These are phyloP conservation scores for Pleurotus tuoliensis DNA, from an alignment of 768 basidiomycete species.

Conservation along the genomic window DNA sequence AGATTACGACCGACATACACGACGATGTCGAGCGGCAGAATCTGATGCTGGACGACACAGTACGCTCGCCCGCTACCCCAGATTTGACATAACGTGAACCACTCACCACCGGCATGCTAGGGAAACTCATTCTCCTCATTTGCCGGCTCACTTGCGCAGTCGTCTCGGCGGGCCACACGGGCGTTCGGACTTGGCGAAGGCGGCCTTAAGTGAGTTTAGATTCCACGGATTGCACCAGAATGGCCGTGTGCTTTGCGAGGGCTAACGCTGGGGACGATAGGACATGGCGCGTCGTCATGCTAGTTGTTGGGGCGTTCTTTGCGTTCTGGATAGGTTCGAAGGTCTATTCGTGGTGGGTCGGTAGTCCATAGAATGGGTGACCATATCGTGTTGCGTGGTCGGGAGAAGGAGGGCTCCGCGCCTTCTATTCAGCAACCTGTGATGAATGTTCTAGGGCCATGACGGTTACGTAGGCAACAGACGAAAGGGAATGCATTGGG, in stretches of 20 bases:
- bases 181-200: constrained; percentile 71
- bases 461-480: too few species aligned
- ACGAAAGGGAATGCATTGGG: too few species aligned
- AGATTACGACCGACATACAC: constrained; percentile 89
- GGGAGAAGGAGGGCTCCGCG: too few species aligned
- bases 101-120: constrained; percentile 28
- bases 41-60: constrained; percentile 70
- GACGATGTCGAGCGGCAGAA: constrained; percentile 84
- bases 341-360: constrained; percentile 17
- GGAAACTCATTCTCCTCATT: constrained; percentile 66
- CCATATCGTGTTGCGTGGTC: too few species aligned
- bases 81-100: constrained; percentile 2
- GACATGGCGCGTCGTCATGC: constrained; percentile 64
- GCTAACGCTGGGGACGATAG: constrained; percentile 22
- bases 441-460: too few species aligned
- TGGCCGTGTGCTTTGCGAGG: not conserved
- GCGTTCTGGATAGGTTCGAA: constrained; percentile 53
- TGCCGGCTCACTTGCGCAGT: constrained; percentile 56
- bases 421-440: too few species aligned
- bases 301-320: constrained; percentile 53
- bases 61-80: constrained; percentile 26
- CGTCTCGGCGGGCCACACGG: constrained; percentile 65
- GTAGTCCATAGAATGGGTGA: not conserved
- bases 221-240: not conserved
- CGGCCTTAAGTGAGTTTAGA: constrained; percentile 30